Percentiles rank a stretch among this genome's conserved stretches.
phyloP scores from a whole-genome alignment of 495 filamentous ascomycete species.

The Letharia lupina region DNA sequence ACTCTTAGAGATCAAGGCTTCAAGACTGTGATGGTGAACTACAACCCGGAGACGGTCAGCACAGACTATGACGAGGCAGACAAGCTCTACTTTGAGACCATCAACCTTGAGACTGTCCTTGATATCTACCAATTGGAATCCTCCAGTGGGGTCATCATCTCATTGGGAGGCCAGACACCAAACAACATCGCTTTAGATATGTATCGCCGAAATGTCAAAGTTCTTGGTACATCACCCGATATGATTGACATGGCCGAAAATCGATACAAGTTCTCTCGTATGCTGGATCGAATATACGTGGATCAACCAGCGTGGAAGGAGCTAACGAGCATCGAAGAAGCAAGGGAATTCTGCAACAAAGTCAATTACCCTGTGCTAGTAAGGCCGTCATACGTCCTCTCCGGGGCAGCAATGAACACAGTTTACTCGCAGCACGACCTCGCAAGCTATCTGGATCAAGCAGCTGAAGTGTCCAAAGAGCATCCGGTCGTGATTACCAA shows the following conservation, averaged over 20 bases:
- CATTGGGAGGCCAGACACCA: constrained; percentile 96
- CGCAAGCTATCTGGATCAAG: constrained; percentile 82
- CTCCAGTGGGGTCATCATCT: constrained; percentile 85
- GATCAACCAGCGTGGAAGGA: constrained; percentile 98
- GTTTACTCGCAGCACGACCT: constrained; percentile 87
- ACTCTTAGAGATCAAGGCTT: constrained; percentile 79
- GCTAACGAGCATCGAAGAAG: constrained; percentile 81
- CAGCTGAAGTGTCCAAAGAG: constrained; percentile 85
- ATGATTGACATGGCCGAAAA: constrained; percentile 99
- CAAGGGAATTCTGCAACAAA: constrained; percentile 73
- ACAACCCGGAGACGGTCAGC: constrained; percentile 88
- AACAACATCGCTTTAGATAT: constrained; percentile 96
- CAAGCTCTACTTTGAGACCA: constrained; percentile 93
- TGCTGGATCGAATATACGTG: constrained; percentile 87
- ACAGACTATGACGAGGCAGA: constrained; percentile 98
- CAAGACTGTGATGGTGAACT: constrained; percentile 99
- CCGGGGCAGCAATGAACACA: constrained; percentile 98
- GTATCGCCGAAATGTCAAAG: constrained; percentile 78
- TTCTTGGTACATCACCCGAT: constrained; percentile 91
- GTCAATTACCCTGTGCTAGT: constrained; percentile 93
- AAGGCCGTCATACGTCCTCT: constrained; percentile 93
- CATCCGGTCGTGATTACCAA: constrained; percentile 99
- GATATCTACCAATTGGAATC: constrained; percentile 91
- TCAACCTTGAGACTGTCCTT: constrained; percentile 86
- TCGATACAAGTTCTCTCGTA: constrained; percentile 97